Base-by-base conservation (phyloP, 192 early-diverging fungal genomes). In the Rhizoclosmatium globosum region DNA sequence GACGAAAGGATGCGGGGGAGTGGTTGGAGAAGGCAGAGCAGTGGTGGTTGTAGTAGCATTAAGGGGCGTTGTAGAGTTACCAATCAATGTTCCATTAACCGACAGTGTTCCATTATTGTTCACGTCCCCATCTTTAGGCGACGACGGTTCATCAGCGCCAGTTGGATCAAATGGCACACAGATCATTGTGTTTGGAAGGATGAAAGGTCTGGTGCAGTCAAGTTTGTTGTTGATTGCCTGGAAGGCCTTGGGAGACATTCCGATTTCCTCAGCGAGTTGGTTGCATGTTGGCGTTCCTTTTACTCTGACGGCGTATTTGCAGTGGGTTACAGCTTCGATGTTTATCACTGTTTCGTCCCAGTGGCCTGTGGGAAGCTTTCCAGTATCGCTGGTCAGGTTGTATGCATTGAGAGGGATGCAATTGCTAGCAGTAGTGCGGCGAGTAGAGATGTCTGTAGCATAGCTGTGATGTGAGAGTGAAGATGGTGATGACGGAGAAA, bases 201-300 rank as follows among this genome's bases (percentile, higher is more conserved):
- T 53, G 50, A 53, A 53, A 7, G 50, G 50, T 53, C 6, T 13
- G 6, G 6, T 53, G 50, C 50, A 53, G 50, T 53, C 50, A 0
- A 53, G 17, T 17, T 7, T 17, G 17, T 13, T 17, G 17, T 53
- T 53, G 9, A 53, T 13, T 7, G 6, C 17, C 50, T 53, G 6
- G 50, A 53, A 53, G 9, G 50, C 17, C 50, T 53, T 53, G 50
- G 17, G 50, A 0, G 6, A 7, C 9, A 53, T 53, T 53, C 50
- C 50, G 50, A 53, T 53, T 53, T 53, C 50, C 6, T 68, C 67
- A 23, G 15, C 45, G 13, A 68, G 43, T 50, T 74, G 73, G n/a
- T 62, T 42, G 42, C 73, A 74, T 6, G 73, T 74, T 21, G 73
- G 73, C 1, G 73, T 45, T 64, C 73, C 73, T 9, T 57, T 50